phyloP scores from a whole-genome alignment of 495 filamentous ascomycete species.

The Terfezia claveryi region DNA sequence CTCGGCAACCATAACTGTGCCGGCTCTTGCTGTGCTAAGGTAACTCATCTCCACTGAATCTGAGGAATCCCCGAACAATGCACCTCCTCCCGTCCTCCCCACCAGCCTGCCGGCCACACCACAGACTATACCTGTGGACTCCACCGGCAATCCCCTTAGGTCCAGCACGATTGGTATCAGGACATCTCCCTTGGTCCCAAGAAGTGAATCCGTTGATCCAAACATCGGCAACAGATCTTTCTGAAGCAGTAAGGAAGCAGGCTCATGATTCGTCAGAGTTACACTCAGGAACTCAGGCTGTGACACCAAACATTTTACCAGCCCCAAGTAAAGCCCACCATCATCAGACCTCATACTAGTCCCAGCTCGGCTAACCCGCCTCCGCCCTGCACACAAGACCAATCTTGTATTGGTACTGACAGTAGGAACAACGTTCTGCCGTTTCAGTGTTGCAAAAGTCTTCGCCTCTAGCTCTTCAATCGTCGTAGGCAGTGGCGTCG shows the following conservation, averaged over 20 bases:
- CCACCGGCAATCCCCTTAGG: constrained; percentile 54
- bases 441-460: constrained; percentile 57
- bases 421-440: constrained; percentile 47
- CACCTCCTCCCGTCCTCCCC: constrained; percentile 22
- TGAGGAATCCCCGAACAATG: constrained; percentile 18
- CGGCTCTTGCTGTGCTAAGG: constrained; percentile 67
- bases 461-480: constrained; percentile 56
- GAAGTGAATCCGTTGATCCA: constrained; percentile 36
- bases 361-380: constrained; percentile 22
- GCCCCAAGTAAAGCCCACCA: constrained; percentile 34
- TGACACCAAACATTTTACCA: constrained; percentile 46
- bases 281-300: constrained; percentile 65
- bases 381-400: constrained; percentile 61
- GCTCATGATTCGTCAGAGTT: constrained; percentile 65
- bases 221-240: constrained; percentile 44
- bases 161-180: constrained; percentile 82
- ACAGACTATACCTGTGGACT: constrained; percentile 84
- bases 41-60: constrained; percentile 66
- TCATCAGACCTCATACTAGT: constrained; percentile 15
- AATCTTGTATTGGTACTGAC: constrained; percentile 48
- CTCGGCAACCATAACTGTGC: constrained; percentile 66
- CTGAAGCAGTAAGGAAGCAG: constrained; percentile 65
- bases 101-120: constrained; percentile 68
- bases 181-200: constrained; percentile 58
- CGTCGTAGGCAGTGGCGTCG: constrained; percentile 55